Conservation (phyloP, 257 asterid species). For the Oldenlandia corymbosa region DNA sequence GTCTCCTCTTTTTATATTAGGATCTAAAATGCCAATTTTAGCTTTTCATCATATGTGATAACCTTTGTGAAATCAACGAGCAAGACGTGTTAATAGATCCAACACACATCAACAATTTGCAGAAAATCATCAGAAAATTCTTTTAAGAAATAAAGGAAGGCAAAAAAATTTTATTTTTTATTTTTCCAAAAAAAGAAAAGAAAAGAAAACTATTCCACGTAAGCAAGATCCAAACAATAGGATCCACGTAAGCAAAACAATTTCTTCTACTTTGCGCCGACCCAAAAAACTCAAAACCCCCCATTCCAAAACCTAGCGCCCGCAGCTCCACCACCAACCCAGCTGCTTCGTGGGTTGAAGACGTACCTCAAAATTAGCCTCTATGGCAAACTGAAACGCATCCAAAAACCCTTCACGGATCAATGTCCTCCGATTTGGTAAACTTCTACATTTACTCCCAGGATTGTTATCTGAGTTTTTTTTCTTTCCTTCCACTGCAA, state of each 20-base stretch:
- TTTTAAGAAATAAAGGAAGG: too few relatives aligned
- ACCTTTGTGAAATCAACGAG: too few relatives aligned
- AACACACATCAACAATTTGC: too few relatives aligned
- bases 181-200: too few relatives aligned
- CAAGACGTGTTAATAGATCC: too few relatives aligned
- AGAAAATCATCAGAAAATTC: too few relatives aligned
- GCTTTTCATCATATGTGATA: too few relatives aligned
- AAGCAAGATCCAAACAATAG: background rate
- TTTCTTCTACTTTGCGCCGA: constrained; percentile 1
- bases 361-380: background rate
- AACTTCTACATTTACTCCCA: background rate
- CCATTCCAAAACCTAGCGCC: constrained; percentile 25
- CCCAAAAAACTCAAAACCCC: constrained; percentile 1
- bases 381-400: background rate
- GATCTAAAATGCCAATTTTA: background rate
- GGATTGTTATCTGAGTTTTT: background rate
- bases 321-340: constrained; percentile 22
- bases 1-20: too few relatives aligned
- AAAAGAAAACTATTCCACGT: too few relatives aligned
- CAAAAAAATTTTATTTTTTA: too few relatives aligned
- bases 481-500: background rate
- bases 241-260: background rate
- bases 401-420: background rate
- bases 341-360: constrained; percentile 8
- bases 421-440: constrained; percentile 6